Percentiles rank a stretch among this genome's conserved stretches.
phyloP scores from a whole-genome alignment of 177 flowering plant species.

The Vitis hybrid region DNA sequence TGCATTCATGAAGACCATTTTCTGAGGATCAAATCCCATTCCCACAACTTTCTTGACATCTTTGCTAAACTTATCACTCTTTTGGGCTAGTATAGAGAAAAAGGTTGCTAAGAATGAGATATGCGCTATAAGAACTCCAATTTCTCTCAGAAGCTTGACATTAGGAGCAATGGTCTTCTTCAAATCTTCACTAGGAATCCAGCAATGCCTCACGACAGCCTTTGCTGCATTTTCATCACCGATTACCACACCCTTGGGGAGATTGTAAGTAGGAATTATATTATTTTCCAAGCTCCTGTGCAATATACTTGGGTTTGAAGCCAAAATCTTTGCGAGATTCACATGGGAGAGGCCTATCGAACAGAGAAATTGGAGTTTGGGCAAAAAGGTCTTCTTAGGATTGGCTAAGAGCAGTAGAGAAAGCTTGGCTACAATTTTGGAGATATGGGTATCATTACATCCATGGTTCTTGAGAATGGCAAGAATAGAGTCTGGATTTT shows the following conservation, averaged over 20 bases:
- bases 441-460: background rate
- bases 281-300: background rate
- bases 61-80: conserved; percentile 1
- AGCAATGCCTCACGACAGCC: background rate
- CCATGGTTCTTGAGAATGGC: background rate
- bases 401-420: background rate
- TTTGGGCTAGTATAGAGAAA: background rate
- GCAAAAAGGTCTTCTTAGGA: conserved; percentile 3
- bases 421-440: background rate
- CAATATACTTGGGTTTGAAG: background rate
- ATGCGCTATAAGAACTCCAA: conserved; percentile 3
- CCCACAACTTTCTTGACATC: background rate
- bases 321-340: background rate
- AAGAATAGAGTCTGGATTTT: background rate
- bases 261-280: background rate
- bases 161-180: background rate
- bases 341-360: background rate
- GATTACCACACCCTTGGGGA: background rate
- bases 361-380: background rate
- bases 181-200: background rate
- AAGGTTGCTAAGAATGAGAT: background rate
- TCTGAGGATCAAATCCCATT: conserved; percentile 12
- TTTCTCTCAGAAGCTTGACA: background rate
- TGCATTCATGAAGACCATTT: background rate
- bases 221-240: background rate